phyloP scores from a whole-genome alignment of 768 basidiomycete species.

The Podaxis sp. region DNA sequence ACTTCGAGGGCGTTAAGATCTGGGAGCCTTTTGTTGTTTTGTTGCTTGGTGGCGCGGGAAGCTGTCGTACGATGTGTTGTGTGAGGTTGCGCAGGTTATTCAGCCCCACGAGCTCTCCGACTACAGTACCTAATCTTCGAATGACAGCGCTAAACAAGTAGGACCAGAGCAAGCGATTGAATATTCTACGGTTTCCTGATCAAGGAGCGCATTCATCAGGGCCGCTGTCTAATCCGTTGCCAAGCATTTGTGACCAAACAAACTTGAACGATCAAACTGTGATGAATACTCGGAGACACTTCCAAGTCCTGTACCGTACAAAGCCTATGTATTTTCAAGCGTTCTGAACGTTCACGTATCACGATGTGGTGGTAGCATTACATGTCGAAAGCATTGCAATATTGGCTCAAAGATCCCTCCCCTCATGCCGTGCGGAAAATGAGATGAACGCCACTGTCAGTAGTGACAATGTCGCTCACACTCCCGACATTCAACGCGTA shows the following conservation, averaged over 20 bases:
- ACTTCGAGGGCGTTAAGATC: background rate
- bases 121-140: background rate
- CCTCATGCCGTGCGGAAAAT: conserved; percentile 81
- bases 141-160: background rate
- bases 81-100: background rate
- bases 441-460: conserved; percentile 95
- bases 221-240: too few species aligned
- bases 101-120: background rate
- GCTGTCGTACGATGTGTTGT: background rate
- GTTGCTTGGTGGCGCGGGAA: background rate
- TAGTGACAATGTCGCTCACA: conserved; percentile 80
- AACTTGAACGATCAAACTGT: too few species aligned
- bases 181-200: too few species aligned
- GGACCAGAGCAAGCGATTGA: background rate
- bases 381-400: background rate
- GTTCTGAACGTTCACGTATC: background rate
- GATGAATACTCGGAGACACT: too few species aligned
- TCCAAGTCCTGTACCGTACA: too few species aligned
- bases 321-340: too few species aligned
- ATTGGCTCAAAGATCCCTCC: background rate
- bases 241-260: too few species aligned
- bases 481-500: conserved; percentile 70
- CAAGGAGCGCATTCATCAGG: too few species aligned
- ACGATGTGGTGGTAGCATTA: background rate
- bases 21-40: background rate